These are phyloP conservation scores for Dendrocalamus latiflorus DNA, from an alignment of 202 grass and related monocot genomes.

Conservation along the genomic window DNA sequence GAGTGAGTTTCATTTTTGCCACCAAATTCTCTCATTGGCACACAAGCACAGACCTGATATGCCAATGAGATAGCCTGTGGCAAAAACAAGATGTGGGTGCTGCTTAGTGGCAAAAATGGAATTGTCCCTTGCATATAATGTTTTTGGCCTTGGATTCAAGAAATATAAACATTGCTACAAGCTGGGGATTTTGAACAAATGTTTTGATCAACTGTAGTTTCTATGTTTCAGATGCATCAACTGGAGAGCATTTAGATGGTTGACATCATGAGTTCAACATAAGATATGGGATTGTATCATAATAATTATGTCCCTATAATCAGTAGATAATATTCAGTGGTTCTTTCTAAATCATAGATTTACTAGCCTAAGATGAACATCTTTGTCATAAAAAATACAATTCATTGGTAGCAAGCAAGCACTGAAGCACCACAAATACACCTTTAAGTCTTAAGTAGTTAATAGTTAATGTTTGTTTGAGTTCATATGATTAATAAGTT, in stretches of 20 bases:
- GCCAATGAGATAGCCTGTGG: neutral
- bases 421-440: neutral
- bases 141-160: neutral
- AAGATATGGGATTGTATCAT: neutral
- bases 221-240: neutral
- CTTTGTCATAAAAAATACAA: neutral
- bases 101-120: neutral
- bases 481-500: neutral
- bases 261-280: neutral
- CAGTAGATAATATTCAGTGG: neutral
- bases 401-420: neutral
- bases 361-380: neutral
- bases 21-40: neutral
- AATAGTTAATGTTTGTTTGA: constrained; percentile 1
- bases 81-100: neutral
- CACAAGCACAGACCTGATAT: neutral
- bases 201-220: neutral
- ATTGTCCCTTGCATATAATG: neutral
- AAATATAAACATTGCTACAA: neutral
- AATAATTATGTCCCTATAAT: neutral
- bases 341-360: neutral
- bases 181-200: neutral
- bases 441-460: neutral
- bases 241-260: neutral
- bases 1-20: neutral